Base-by-base conservation (phyloP, 176 grass and related monocot species). In the Areca catechu region DNA sequence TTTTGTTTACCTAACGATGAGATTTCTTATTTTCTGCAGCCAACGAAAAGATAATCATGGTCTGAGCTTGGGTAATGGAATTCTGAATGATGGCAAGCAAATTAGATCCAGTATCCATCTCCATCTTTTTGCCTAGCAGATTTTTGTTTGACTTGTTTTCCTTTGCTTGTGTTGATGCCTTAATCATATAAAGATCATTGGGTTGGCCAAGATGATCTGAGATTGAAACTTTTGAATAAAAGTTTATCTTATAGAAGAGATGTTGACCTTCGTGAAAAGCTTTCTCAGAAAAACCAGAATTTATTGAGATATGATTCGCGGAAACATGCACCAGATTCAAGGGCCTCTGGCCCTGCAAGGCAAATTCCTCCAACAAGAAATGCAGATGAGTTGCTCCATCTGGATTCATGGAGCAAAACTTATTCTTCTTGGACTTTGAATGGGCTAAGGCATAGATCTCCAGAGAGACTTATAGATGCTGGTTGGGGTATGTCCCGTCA, bases 201-300 rank as follows among this genome's bases (percentile, higher is more conserved):
- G 60, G 57, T 86, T 58, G 76, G 72, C 24, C 75, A 57, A 62
- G 56, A 79, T 76, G 87, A 90, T 74, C 71, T 90, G 66, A 86
- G 87, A 79, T 53, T 85, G 60, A 90, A 90, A 75, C 87, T 90
- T 76, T 73, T 86, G 61, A 76, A 74, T 62, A 85, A 82, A 86
- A 66, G 79, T 68, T 37, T 76, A 63, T 61, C 73, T 61, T 66
- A 74, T 50, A 81, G 70, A 60, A 74, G 68, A 69, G 74, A 79
- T 73, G 68, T 74, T 66, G 87, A 90, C 61, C 82, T 90, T 22
- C 82, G 87, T 63, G 82, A 90, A 82, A 90, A 79, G 53, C 79
- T 90, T 76, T 90, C 82, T 50, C 65, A 69, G 27, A 86, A 78
- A 24, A 67, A 20, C 18, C 81, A 79, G 30, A 65, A 61, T 63